phyloP scores from a whole-genome alignment of 106 monocot genomes.

The Apostasia shenzhenica region DNA sequence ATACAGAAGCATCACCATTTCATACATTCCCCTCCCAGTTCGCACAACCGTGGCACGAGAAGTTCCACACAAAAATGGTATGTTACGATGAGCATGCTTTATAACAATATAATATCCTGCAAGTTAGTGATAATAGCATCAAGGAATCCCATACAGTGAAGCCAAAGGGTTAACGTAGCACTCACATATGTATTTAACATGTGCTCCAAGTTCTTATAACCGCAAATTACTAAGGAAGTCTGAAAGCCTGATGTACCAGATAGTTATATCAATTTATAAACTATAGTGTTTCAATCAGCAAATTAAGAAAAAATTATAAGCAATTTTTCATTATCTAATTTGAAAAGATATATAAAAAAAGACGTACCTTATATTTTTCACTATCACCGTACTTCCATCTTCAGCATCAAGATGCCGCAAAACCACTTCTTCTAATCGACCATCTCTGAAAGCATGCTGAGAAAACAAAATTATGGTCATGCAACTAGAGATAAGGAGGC shows the following conservation, averaged over 20 bases:
- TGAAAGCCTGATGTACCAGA: constrained; percentile 57
- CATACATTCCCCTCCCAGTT: not conserved
- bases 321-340: not conserved
- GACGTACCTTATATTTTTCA: constrained; percentile 75
- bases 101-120: not conserved
- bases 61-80: not conserved
- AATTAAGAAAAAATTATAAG: constrained; percentile 1
- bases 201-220: constrained; percentile 24
- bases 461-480: constrained; percentile 5
- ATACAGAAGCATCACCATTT: constrained; percentile 1
- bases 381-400: constrained; percentile 88
- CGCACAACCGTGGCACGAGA: not conserved
- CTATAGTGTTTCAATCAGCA: not conserved
- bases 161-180: not conserved
- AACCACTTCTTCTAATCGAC: constrained; percentile 80
- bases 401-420: constrained; percentile 85
- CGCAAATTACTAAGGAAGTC: constrained; percentile 61
- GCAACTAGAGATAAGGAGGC: not conserved
- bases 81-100: not conserved
- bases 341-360: not conserved
- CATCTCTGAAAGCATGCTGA: constrained; percentile 97
- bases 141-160: not conserved
- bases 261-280: constrained; percentile 4
- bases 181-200: not conserved
- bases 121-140: not conserved